Evolutionary conservation across 805 yeast species (phyloP).

Genomic region (Hanseniaspora valbyensis): DNA sequence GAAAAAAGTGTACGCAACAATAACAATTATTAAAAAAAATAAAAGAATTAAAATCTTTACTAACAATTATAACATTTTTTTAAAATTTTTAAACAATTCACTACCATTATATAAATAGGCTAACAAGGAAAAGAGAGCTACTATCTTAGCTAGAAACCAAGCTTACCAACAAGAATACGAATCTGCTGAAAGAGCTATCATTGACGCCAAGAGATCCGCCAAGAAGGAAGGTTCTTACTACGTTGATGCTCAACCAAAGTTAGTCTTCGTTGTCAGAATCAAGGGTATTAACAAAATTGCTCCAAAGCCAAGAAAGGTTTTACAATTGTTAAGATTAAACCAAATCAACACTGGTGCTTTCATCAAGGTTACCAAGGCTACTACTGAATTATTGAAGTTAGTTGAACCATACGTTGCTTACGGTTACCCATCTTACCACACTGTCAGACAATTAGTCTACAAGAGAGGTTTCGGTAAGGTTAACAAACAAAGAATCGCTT

Average conservation of each 20-base stretch:
- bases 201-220: conserved; percentile 84
- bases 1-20: no score
- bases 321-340: conserved; percentile 84
- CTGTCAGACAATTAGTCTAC: conserved; percentile 87
- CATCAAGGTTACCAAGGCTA: conserved; percentile 92
- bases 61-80: conserved; percentile 12
- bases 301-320: conserved; percentile 98
- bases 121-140: conserved; percentile 49
- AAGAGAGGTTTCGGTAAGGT: conserved; percentile 97
- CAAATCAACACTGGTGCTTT: conserved; percentile 93
- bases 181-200: conserved; percentile 79
- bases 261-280: conserved; percentile 93
- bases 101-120: conserved; percentile 25
- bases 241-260: conserved; percentile 89
- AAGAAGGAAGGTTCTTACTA: conserved; percentile 88
- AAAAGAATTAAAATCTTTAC: conserved; percentile 2
- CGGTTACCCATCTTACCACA: conserved; percentile 92
- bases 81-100: conserved; percentile 17
- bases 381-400: conserved; percentile 80
- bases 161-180: conserved; percentile 92
- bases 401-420: conserved; percentile 94
- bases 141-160: conserved; percentile 87
- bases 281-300: conserved; percentile 98
- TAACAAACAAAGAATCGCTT: conserved; percentile 89
- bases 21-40: not conserved